phyloP scores from a whole-genome alignment of 2,329 filamentous ascomycete species.

The Arachnopeziza araneosa region DNA sequence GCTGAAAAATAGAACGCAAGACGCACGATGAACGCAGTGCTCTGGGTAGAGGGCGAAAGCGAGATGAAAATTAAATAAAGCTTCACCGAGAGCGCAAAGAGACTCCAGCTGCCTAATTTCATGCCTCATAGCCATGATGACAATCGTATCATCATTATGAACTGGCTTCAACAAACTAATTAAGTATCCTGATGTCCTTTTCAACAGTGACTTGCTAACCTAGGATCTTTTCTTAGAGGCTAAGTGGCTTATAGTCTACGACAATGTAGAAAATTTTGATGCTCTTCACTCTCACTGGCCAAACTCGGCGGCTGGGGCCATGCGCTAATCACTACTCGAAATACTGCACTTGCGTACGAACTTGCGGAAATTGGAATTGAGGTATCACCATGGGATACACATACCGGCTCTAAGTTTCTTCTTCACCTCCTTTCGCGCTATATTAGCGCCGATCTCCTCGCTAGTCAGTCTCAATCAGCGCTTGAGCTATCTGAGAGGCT shows the following conservation, averaged over 20 bases:
- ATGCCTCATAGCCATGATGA: constrained; percentile 5
- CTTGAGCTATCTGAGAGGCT: neutral
- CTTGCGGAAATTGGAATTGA: constrained; percentile 6
- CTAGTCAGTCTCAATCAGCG: neutral
- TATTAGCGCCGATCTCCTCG: neutral
- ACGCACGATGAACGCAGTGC: constrained; percentile 16
- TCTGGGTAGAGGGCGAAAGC: constrained; percentile 19
- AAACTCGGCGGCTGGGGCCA: constrained; percentile 1
- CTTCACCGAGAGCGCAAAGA: constrained; percentile 19
- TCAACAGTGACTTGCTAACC: too few relatives aligned
- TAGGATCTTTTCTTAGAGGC: neutral
- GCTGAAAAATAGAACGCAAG: constrained; percentile 1
- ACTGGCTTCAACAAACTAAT: constrained; percentile 6
- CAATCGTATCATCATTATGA: constrained; percentile 1
- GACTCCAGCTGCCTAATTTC: constrained; percentile 14
- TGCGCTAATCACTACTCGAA: constrained; percentile 13
- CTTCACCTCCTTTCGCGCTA: neutral
- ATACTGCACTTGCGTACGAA: constrained; percentile 10
- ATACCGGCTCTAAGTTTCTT: constrained; percentile 23
- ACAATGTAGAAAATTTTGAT: constrained; percentile 10
- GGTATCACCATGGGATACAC: constrained; percentile 10
- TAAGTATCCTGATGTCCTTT: too few relatives aligned
- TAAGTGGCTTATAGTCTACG: constrained; percentile 13
- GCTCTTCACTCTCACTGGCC: constrained; percentile 10
- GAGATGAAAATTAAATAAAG: constrained; percentile 15